phyloP scores from a whole-genome alignment of 441 rosid genomes.

The Omphalea diandra region DNA sequence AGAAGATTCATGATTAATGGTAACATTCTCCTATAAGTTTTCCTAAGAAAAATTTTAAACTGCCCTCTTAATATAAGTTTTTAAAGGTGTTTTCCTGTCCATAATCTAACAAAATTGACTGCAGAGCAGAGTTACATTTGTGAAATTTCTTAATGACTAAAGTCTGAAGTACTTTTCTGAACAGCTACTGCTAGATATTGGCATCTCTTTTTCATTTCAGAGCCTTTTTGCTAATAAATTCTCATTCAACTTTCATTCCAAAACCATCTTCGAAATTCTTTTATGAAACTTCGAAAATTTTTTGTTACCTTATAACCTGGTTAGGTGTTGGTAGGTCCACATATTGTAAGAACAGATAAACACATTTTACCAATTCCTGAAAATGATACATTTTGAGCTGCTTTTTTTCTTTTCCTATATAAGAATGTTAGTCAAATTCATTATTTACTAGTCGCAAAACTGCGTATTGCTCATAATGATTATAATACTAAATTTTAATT shows the following conservation, averaged over 20 bases:
- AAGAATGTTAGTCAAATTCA: neutral
- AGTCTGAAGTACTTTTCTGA: no score
- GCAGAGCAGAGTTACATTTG: neutral
- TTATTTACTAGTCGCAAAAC: no score
- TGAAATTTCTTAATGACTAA: neutral
- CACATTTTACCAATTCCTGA: neutral
- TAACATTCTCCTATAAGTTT: neutral
- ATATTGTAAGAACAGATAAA: neutral
- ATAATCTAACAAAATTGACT: neutral
- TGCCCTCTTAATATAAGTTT: no score
- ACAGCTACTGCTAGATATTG: neutral
- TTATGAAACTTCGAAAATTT: neutral
- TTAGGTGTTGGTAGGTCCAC: no score
- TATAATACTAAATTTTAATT: no score
- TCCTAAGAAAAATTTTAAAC: neutral
- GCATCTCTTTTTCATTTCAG: conserved; percentile 2
- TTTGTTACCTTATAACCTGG: no score
- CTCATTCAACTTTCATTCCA: neutral
- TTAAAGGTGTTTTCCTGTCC: no score
- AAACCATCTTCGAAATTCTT: neutral
- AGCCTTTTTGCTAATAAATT: neutral
- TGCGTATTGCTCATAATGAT: no score
- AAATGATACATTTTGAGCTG: neutral
- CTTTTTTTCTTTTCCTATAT: neutral
- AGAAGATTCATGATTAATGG: neutral